Base-by-base conservation (phyloP, 2,329 filamentous ascomycete genomes). In the Ophiosphaerella korrae region DNA sequence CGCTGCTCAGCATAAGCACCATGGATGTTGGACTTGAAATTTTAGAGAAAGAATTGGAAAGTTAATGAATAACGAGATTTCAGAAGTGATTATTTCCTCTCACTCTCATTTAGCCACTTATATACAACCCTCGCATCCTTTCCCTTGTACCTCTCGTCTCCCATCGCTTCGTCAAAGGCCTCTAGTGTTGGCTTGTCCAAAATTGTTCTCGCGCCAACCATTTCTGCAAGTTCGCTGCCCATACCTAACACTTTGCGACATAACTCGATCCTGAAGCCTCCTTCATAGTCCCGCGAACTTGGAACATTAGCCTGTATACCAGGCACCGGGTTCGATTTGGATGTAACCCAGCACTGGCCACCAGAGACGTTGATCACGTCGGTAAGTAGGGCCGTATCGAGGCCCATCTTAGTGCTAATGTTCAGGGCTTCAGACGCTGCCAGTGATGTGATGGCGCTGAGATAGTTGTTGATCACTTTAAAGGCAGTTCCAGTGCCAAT, bases 391-490 rank as follows among this genome's bases (percentile, higher is more conserved):
- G 79, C 79, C 1, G 83, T 75, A 49, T 86, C 79, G 3, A 87
- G 74, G 1, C 83, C 83, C 80, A 82, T 85, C 37, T 79, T 77
- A 14, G 84, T 76, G 5, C 83, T 84, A 55, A 87, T 78, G 52
- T 85, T 84, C 78, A 87, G 83, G 3, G 83, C 84, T 64, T 87
- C 84, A 1, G 82, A 82, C 0, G 83, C 84, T 0, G 84, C 84
- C 50, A 87, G 92, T 74, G 97, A 97, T 76, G 90, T 94, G 60
- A 97, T 86, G 3, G 92, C 92, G 2, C 97, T 82, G 33, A 97
- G 84, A 74, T 97, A 97, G 75, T 97, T 97, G 77, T 97, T 97
- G 49, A 93, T 92, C 23, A 97, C 81, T 77, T 97, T 97, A 39
- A 89, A 93, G 3, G 90, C 89, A 1, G 97, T 82, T 0, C 93